A percentile compares a stretch with the other conserved stretches of the same genome.
Evolutionary conservation across 179 eudicot species (phyloP).

Genomic region (Carnegiea gigantea): DNA sequence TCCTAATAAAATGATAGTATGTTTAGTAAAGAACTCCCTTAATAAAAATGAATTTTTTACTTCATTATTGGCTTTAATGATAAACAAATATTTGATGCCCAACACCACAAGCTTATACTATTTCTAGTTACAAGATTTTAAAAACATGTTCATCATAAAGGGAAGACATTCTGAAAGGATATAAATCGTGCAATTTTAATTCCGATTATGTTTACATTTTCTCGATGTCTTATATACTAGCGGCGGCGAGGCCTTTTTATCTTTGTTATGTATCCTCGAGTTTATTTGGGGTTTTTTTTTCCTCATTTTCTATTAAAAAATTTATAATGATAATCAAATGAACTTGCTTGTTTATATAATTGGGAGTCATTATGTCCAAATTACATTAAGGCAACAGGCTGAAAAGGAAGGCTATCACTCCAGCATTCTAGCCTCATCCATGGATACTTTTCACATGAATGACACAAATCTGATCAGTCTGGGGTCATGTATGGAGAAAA

Average conservation of each 20-base stretch:
- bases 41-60: too few species aligned
- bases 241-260: neutral
- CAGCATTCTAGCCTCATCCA: neutral
- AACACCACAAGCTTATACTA: neutral
- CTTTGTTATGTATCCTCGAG: neutral
- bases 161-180: neutral
- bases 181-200: neutral
- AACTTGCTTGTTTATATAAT: neutral
- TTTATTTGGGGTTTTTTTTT: neutral
- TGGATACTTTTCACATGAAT: neutral
- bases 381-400: neutral
- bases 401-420: conserved; percentile 6
- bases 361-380: neutral
- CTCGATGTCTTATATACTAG: neutral
- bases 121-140: too few species aligned
- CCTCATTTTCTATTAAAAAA: neutral
- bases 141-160: too few species aligned
- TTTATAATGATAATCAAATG: neutral
- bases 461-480: neutral
- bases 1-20: too few species aligned
- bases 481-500: neutral
- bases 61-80: too few species aligned
- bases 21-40: too few species aligned
- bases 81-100: too few species aligned
- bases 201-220: neutral